Conservation (phyloP, 2,329 filamentous ascomycete genomes). For the Colletotrichum sp. region DNA sequence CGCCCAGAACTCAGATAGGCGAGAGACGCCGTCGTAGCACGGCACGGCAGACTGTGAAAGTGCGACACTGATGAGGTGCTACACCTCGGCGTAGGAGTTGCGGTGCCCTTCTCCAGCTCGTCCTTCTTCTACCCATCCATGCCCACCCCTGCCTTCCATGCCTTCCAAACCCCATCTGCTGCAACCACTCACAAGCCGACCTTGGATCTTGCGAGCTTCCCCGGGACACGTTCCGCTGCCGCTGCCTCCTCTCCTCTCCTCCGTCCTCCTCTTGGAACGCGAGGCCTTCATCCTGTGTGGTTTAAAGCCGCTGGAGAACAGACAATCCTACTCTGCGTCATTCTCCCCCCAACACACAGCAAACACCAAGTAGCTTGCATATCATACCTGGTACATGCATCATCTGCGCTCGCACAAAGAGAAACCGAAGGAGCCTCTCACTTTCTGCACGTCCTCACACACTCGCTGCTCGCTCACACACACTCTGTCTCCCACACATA, state of each 20-base stretch:
- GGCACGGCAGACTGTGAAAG: background rate
- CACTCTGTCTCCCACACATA: background rate
- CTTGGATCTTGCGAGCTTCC: background rate
- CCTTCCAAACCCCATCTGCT: background rate
- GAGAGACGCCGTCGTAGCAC: background rate
- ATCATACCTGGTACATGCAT: background rate
- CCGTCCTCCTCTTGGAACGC: background rate
- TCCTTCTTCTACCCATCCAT: background rate
- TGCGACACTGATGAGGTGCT: background rate
- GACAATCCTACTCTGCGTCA: background rate
- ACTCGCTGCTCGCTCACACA: background rate
- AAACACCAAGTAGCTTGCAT: background rate
- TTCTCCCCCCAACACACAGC: background rate
- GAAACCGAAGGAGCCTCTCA: background rate
- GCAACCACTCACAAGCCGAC: background rate
- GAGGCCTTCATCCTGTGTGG: background rate
- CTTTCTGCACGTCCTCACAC: background rate
- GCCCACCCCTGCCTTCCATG: background rate
- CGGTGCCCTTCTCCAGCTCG: background rate
- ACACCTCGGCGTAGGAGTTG: background rate
- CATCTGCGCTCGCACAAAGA: background rate
- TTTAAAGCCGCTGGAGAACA: background rate
- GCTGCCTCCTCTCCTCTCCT: background rate
- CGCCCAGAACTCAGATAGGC: constrained; percentile 13
- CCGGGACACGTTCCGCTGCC: background rate